phyloP scores from a whole-genome alignment of 352 stramenopile species.

The Achlya hypogyna region DNA sequence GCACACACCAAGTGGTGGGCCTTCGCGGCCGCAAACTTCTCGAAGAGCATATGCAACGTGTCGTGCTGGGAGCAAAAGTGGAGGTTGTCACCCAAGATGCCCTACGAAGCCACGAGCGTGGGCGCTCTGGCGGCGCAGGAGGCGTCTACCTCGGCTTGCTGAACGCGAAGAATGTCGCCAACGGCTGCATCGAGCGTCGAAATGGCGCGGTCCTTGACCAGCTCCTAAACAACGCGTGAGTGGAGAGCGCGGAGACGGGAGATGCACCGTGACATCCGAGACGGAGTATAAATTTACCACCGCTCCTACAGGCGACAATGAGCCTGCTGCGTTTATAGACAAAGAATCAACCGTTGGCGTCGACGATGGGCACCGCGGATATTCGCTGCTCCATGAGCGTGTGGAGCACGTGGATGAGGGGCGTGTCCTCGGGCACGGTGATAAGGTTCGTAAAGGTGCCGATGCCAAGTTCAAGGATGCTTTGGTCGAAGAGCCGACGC shows the following conservation, averaged over 20 bases:
- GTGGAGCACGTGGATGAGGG: slow-evolving; percentile 90
- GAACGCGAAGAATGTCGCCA: slow-evolving; percentile 76
- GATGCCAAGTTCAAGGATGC: slow-evolving; percentile 92
- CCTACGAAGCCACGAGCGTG: slow-evolving; percentile 28
- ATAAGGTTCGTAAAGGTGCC: slow-evolving; percentile 92
- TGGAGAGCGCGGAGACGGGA: background rate
- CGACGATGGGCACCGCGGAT: slow-evolving; percentile 75
- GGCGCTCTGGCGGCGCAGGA: background rate
- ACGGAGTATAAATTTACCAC: slow-evolving; percentile 90
- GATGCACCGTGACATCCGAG: slow-evolving; percentile 76
- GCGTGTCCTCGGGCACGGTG: slow-evolving; percentile 87
- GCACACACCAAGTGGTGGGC: slow-evolving; percentile 80
- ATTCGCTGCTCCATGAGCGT: slow-evolving; percentile 73
- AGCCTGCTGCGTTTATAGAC: slow-evolving; percentile 2
- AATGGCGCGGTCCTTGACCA: slow-evolving; percentile 82
- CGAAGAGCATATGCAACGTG: slow-evolving; percentile 86
- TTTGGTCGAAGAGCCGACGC: slow-evolving; percentile 94
- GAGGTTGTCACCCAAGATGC: slow-evolving; percentile 67
- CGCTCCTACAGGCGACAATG: slow-evolving; percentile 35
- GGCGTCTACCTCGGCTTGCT: slow-evolving; percentile 62
- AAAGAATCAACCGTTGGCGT: slow-evolving; percentile 53
- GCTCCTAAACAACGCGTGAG: slow-evolving; percentile 31
- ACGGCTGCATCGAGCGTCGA: slow-evolving; percentile 85
- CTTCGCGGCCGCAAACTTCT: slow-evolving; percentile 78
- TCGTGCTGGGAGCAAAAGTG: slow-evolving; percentile 84